Evolutionary conservation across 495 filamentous ascomycete species (phyloP).

Genomic region (Penicillium goetzii): DNA sequence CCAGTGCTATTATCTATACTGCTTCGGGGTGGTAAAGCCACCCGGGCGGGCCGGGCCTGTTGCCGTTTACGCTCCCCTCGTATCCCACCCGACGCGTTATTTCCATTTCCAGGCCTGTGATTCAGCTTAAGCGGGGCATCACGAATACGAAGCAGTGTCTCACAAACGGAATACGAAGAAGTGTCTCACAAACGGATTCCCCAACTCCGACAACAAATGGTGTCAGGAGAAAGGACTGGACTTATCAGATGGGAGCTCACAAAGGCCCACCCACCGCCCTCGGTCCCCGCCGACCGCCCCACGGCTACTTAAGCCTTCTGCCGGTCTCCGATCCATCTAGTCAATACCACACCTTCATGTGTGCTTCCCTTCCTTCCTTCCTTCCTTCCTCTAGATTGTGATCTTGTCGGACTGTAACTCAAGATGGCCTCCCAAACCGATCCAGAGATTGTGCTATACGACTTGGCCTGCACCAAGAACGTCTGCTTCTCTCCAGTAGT

Average conservation of each 20-base stretch:
- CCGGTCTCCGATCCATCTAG: too few species aligned
- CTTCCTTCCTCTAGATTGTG: too few species aligned
- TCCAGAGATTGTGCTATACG: constrained; percentile 45
- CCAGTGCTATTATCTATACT: constrained; percentile 31
- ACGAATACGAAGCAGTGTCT: not conserved
- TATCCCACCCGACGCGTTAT: not conserved
- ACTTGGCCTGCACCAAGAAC: constrained; percentile 44
- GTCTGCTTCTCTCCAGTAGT: constrained; percentile 46
- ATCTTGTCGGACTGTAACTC: too few species aligned
- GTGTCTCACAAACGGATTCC: not conserved
- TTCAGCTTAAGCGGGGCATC: not conserved
- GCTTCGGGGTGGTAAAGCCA: constrained; percentile 16
- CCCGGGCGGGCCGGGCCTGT: too few species aligned
- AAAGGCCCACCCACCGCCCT: too few species aligned
- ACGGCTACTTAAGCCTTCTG: too few species aligned
- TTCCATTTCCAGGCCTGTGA: not conserved
- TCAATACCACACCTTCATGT: too few species aligned
- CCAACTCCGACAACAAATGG: not conserved
- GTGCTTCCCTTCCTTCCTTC: too few species aligned
- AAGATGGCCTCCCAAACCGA: constrained; percentile 36
- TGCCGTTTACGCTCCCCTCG: not conserved
- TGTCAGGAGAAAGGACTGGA: not conserved
- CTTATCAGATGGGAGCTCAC: not conserved
- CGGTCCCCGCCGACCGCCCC: too few species aligned
- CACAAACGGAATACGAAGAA: constrained; percentile 2